Conservation (phyloP, 73 alveolate genomes). For the Blepharisma japonicum region DNA sequence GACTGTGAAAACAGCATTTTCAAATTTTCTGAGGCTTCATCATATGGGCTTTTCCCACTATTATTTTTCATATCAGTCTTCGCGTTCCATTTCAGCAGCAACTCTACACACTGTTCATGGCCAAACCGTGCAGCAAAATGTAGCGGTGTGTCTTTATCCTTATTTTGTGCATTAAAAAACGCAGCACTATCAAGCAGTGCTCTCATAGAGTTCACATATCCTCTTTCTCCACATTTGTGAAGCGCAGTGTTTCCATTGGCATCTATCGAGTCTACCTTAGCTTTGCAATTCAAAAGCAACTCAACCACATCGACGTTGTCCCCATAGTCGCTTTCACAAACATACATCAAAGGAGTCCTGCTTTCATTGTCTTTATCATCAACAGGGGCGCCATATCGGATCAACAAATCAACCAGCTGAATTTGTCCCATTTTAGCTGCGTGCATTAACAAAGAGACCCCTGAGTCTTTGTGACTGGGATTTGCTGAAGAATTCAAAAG, state of each 20-base stretch:
- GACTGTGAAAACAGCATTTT: not conserved
- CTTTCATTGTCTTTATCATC: slow-evolving; percentile 35
- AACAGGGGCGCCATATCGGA: slow-evolving; percentile 35
- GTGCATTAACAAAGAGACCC: slow-evolving; percentile 43
- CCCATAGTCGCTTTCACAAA: slow-evolving; percentile 39
- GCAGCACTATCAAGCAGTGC: slow-evolving; percentile 43
- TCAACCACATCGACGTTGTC: slow-evolving; percentile 48
- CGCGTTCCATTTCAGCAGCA: slow-evolving; percentile 27
- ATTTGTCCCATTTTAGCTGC: slow-evolving; percentile 49
- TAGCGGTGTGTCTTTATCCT: slow-evolving; percentile 35
- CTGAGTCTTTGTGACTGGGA: slow-evolving; percentile 23
- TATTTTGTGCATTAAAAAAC: not conserved
- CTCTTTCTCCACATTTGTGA: slow-evolving; percentile 34
- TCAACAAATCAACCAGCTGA: slow-evolving; percentile 34
- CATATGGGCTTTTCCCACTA: slow-evolving; percentile 1
- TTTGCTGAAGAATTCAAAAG: not conserved
- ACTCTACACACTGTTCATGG: slow-evolving; percentile 31
- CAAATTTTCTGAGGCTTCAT: not conserved
- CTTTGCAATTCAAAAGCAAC: slow-evolving; percentile 35
- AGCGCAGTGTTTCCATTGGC: slow-evolving; percentile 48
- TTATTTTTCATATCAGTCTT: not conserved
- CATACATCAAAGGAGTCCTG: slow-evolving; percentile 42
- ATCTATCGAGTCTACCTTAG: slow-evolving; percentile 40
- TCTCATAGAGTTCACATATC: slow-evolving; percentile 29
- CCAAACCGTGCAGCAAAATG: slow-evolving; percentile 41